Base-by-base conservation (phyloP, 192 early-diverging fungal species). In the Coemansia sp. region DNA sequence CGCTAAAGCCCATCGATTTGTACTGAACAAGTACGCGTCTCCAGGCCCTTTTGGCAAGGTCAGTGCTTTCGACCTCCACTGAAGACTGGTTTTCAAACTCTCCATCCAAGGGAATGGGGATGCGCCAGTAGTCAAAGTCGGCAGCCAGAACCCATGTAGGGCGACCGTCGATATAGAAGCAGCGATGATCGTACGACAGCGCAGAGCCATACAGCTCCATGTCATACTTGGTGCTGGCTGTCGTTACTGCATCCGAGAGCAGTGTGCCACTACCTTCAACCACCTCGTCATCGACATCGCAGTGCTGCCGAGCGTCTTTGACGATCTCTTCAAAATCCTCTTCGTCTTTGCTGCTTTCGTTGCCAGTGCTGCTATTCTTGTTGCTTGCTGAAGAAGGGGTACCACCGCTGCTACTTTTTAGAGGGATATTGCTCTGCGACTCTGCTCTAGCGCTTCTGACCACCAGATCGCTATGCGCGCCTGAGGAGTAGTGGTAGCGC, bases 71-170 rank as follows among this genome's bases (percentile, higher is more conserved):
- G 18, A 17, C 33, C 18, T 36, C 25, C 20, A 29, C 59, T 34
- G 51, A 20, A 17, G 63, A 51, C 34, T 33, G 60, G 4, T 1
- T 4, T 30, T 61, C 48, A 7, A 3, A 7, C 4, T 4, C 58
- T 8, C 12, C 18, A 7, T 87, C 76, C 3, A 65, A 45, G 28
- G 71, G 49, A 64, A 90, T 87, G 0, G 92, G 91, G 12, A 94
- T 63, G 29, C 92, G 85, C 92, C 92, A 95, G 70, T 94, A 93
- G 71, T 94, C 91, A 73, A 95, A 95, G 73, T 95, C 94, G 1
- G 90, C 89, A 14, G 86, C 85, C 50, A 90, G 74, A 29, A 95
- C 76, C 60, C 89, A 71, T 1, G 80, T 84, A 0, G 87, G 89
- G 38, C 73, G 83, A 17, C 92, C 91, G 65, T 88, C 64, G 29